phyloP scores from a whole-genome alignment of 441 rosid species.

The Euphorbia corollata region DNA sequence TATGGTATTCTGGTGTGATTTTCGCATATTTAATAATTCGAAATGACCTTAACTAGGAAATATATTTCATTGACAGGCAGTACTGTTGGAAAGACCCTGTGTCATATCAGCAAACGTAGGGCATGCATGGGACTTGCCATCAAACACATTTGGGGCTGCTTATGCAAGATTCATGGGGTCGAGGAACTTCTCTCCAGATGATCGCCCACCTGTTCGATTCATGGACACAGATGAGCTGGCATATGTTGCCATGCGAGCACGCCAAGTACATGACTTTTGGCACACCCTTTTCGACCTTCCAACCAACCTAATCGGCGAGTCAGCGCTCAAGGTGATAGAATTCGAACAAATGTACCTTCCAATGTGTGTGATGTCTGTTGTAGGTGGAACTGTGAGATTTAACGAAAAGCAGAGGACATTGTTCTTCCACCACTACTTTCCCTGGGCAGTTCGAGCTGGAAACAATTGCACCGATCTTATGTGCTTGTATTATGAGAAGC shows the following conservation, averaged over 20 bases:
- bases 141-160: constrained; percentile 81
- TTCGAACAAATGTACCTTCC: constrained; percentile 89
- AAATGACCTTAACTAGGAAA: not conserved
- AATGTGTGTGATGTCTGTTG: constrained; percentile 76
- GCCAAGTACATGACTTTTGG: constrained; percentile 92
- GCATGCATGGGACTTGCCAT: constrained; percentile 80
- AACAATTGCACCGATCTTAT: constrained; percentile 62
- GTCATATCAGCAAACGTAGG: constrained; percentile 60
- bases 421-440: constrained; percentile 71
- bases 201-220: constrained; percentile 80
- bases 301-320: constrained; percentile 78
- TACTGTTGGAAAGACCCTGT: constrained; percentile 68
- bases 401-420: constrained; percentile 64
- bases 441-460: constrained; percentile 79
- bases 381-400: constrained; percentile 77
- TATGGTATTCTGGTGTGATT: not conserved
- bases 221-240: constrained; percentile 85
- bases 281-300: constrained; percentile 80
- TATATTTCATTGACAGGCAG: constrained; percentile 35
- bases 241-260: constrained; percentile 76
- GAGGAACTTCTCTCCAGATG: constrained; percentile 83
- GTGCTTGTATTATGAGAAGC: constrained; percentile 68
- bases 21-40: not conserved
- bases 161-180: constrained; percentile 93
- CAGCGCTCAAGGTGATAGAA: constrained; percentile 84